These are phyloP conservation scores for Rhamnella rubrinervis DNA, from an alignment of 331 rosid genomes.

Conservation along the genomic window DNA sequence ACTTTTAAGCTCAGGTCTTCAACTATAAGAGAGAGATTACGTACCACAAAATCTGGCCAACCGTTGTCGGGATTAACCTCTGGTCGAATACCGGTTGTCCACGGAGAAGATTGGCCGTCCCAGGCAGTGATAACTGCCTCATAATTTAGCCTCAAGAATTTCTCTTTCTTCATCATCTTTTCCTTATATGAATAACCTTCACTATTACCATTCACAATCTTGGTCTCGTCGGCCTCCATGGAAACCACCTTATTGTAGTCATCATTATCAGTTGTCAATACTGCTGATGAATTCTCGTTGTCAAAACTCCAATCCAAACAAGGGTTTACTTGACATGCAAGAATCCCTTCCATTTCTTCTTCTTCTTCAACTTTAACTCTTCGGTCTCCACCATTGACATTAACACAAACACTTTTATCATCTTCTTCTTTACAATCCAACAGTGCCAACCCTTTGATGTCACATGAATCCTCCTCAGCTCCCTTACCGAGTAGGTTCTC, in stretches of 20 bases:
- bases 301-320: conserved; percentile 44
- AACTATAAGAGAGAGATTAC: neutral
- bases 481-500: conserved; percentile 55
- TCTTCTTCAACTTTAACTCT: conserved; percentile 52
- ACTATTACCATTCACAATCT: conserved; percentile 1
- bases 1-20: too few relatives aligned
- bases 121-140: conserved; percentile 78
- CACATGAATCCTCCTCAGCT: conserved; percentile 32
- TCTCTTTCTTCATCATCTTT: conserved; percentile 43
- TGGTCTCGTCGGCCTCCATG: conserved; percentile 15
- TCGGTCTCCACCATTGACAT: conserved; percentile 4
- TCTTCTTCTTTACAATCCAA: conserved; percentile 38
- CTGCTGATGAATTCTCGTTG: conserved; percentile 18
- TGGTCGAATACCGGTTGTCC: conserved; percentile 70
- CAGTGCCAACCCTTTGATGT: conserved; percentile 27
- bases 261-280: neutral
- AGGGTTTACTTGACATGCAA: conserved; percentile 27
- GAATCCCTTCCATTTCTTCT: conserved; percentile 36
- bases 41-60: conserved; percentile 60
- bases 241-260: conserved; percentile 26
- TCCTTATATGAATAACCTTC: conserved; percentile 5
- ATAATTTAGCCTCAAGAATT: conserved; percentile 63
- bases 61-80: conserved; percentile 42
- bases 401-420: conserved; percentile 6
- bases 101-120: conserved; percentile 71